Evolutionary conservation across 2,329 filamentous ascomycete species (phyloP).

Genomic region (Trichoderma guizhouense): DNA sequence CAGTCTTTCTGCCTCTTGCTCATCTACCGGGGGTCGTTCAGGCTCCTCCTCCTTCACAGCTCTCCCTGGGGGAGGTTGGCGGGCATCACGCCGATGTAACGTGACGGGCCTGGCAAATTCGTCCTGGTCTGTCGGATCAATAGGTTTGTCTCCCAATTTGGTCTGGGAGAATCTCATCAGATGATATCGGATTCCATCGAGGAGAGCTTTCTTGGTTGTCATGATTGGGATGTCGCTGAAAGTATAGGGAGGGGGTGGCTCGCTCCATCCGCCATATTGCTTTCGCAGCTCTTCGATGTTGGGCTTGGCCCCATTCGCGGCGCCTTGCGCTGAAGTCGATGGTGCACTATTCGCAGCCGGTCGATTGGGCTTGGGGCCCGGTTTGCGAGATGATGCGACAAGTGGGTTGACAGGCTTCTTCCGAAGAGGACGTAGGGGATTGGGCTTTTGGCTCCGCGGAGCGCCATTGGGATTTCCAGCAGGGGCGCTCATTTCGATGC

Average conservation of each 20-base stretch:
- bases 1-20: slow-evolving; percentile 58
- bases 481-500: slow-evolving; percentile 44
- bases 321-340: slow-evolving; percentile 21
- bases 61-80: slow-evolving; percentile 62
- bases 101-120: slow-evolving; percentile 87
- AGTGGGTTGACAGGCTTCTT: slow-evolving; percentile 56
- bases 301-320: slow-evolving; percentile 30
- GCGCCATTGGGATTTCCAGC: slow-evolving; percentile 35
- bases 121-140: slow-evolving; percentile 66
- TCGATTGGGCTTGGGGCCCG: slow-evolving; percentile 25
- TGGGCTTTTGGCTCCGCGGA: slow-evolving; percentile 31
- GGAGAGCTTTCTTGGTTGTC: slow-evolving; percentile 75
- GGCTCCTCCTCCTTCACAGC: slow-evolving; percentile 58
- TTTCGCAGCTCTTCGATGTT: slow-evolving; percentile 43
- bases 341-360: slow-evolving; percentile 18
- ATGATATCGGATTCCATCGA: slow-evolving; percentile 80
- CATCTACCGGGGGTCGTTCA: slow-evolving; percentile 45
- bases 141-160: slow-evolving; percentile 54
- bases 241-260: slow-evolving; percentile 44
- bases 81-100: slow-evolving; percentile 83
- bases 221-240: slow-evolving; percentile 65
- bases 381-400: slow-evolving; percentile 56
- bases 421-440: slow-evolving; percentile 40
- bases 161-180: slow-evolving; percentile 73
- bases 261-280: slow-evolving; percentile 57